Percentiles rank a stretch among this genome's conserved stretches.
Conservation (phyloP, 495 filamentous ascomycete species). For the Aspergillus haitiensis region DNA sequence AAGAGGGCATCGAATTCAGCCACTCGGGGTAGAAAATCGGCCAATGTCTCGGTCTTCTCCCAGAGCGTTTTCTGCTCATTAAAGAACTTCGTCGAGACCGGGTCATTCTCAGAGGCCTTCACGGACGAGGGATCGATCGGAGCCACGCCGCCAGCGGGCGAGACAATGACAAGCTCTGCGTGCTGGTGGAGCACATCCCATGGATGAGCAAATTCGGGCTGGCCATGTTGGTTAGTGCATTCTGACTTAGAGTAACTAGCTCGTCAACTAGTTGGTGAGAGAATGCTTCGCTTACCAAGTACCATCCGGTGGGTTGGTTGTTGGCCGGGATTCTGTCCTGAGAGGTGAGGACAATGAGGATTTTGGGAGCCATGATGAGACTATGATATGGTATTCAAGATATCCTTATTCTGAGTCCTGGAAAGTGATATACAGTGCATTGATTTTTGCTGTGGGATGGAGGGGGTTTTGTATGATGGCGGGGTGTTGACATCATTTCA, state of each 20-base stretch:
- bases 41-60: conserved; percentile 60
- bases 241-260: not conserved
- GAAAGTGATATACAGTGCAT: not conserved
- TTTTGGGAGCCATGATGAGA: conserved; percentile 45
- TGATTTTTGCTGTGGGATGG: too few species aligned
- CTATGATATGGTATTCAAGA: not conserved
- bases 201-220: conserved; percentile 75
- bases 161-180: conserved; percentile 59
- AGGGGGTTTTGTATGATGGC: not conserved
- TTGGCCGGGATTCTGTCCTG: conserved; percentile 52
- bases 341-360: conserved; percentile 67
- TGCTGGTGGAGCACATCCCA: conserved; percentile 59
- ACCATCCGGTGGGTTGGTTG: conserved; percentile 63
- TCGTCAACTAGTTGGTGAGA: not conserved
- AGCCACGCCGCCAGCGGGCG: conserved; percentile 65
- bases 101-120: conserved; percentile 58
- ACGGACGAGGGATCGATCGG: conserved; percentile 68
- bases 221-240: conserved; percentile 1
- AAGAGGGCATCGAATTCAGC: conserved; percentile 68
- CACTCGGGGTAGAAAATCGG: conserved; percentile 50
- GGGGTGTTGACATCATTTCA: not conserved
- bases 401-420: not conserved
- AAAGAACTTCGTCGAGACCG: conserved; percentile 52
- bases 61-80: conserved; percentile 55
- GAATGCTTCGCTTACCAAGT: conserved; percentile 44